Evolutionary conservation across 2,329 filamentous ascomycete genomes (phyloP).

Genomic region (Penicillium sp.): DNA sequence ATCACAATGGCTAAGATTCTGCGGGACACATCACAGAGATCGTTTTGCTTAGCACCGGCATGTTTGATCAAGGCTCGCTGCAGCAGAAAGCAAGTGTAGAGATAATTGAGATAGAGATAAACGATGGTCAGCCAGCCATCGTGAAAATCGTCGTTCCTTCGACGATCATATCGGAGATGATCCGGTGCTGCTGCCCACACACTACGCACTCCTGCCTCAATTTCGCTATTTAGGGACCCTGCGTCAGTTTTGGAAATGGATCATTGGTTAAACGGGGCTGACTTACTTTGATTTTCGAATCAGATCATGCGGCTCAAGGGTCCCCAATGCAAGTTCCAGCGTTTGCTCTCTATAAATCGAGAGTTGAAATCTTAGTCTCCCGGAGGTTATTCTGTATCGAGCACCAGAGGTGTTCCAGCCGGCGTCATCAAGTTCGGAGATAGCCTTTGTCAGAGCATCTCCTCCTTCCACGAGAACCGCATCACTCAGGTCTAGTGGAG

Average conservation of each 20-base stretch:
- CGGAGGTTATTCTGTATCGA: constrained; percentile 18
- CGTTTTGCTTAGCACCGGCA: constrained; percentile 28
- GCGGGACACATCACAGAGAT: constrained; percentile 32
- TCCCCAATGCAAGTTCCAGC: constrained; percentile 31
- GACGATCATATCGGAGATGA: constrained; percentile 27
- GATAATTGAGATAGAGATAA: constrained; percentile 33
- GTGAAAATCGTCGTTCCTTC: constrained; percentile 7
- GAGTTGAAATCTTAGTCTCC: constrained; percentile 27
- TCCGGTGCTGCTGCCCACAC: constrained; percentile 26
- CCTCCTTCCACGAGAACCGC: constrained; percentile 27
- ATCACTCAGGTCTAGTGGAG: constrained; percentile 34
- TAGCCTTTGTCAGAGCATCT: constrained; percentile 21
- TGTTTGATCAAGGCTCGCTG: constrained; percentile 33
- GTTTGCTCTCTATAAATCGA: constrained; percentile 29
- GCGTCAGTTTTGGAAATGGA: neutral
- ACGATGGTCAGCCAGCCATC: constrained; percentile 20
- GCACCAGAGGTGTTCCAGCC: constrained; percentile 28
- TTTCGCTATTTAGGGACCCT: constrained; percentile 15
- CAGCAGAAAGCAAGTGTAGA: constrained; percentile 35
- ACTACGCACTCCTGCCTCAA: constrained; percentile 23
- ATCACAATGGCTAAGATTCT: constrained; percentile 30
- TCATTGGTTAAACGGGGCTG: neutral
- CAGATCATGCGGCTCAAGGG: constrained; percentile 20
- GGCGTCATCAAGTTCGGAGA: constrained; percentile 24
- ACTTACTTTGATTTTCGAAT: constrained; percentile 27